These are phyloP conservation scores for Leishmania tarentolae DNA, from an alignment of 208 protist genomes.

Conservation along the genomic window DNA sequence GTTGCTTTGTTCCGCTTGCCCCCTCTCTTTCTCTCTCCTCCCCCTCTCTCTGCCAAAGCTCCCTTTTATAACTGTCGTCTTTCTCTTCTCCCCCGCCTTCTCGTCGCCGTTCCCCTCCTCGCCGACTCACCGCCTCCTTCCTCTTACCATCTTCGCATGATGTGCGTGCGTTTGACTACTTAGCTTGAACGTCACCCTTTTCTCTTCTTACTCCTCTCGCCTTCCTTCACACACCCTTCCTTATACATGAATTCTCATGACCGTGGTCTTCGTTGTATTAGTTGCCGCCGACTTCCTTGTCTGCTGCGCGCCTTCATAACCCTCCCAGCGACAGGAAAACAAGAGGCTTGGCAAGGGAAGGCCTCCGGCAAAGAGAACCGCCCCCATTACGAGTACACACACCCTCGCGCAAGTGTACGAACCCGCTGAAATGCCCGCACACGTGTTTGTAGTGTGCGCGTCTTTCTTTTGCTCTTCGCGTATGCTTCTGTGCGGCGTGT, in stretches of 20 bases:
- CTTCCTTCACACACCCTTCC: not conserved
- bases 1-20: not conserved
- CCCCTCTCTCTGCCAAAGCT: not conserved
- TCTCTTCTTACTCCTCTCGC: constrained; percentile 2
- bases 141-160: not conserved
- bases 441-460: not conserved
- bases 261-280: not conserved
- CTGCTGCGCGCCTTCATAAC: constrained; percentile 14
- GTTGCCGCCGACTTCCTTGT: not conserved
- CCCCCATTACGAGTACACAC: not conserved
- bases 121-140: not conserved
- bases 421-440: not conserved
- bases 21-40: not conserved
- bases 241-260: constrained; percentile 5
- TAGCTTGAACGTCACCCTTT: constrained; percentile 14
- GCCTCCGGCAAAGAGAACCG: not conserved
- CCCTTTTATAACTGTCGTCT: not conserved
- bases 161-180: constrained; percentile 3
- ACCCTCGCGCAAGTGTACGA: not conserved
- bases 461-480: not conserved
- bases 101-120: not conserved
- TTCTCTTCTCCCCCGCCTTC: not conserved
- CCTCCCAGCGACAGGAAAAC: constrained; percentile 11
- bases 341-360: not conserved
- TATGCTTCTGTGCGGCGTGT: not conserved